A percentile compares a stretch with the other conserved stretches of the same genome.
Conservation (phyloP, 129 eudicot genomes). For the Lactuca sativa region DNA sequence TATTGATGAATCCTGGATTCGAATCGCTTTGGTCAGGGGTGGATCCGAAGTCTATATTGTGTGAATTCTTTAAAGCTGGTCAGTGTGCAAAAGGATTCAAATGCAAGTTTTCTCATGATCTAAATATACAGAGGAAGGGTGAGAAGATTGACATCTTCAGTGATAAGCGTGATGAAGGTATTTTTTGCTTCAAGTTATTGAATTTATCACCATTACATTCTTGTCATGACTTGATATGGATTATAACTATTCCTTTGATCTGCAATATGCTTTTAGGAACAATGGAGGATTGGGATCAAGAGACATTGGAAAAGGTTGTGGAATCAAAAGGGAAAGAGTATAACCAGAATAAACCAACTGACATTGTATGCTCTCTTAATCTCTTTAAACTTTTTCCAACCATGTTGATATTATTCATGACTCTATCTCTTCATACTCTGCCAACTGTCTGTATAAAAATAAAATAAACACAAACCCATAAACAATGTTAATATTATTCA, state of each 20-base stretch:
- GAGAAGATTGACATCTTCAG: constrained; percentile 69
- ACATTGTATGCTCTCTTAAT: constrained; percentile 44
- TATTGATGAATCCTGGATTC: constrained; percentile 7
- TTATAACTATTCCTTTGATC: not conserved
- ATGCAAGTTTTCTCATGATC: constrained; percentile 72
- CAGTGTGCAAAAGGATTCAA: constrained; percentile 70
- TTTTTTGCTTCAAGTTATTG: constrained; percentile 3
- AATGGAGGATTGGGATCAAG: constrained; percentile 79
- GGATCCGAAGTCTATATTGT: constrained; percentile 67
- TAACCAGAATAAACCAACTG: constrained; percentile 65
- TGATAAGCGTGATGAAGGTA: constrained; percentile 69
- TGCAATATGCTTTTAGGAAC: constrained; percentile 35
- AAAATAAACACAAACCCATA: not conserved
- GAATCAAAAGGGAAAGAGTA: constrained; percentile 63
- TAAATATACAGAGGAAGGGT: constrained; percentile 66
- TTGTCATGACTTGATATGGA: not conserved
- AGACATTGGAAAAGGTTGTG: constrained; percentile 53
- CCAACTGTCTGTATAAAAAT: not conserved
- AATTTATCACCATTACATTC: constrained; percentile 3
- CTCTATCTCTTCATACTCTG: not conserved
- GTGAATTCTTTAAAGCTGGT: constrained; percentile 67
- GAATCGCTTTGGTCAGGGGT: constrained; percentile 43
- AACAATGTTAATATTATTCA: constrained; percentile 1
- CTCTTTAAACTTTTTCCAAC: constrained; percentile 12
- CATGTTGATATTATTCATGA: constrained; percentile 1